Base-by-base conservation (phyloP, 2,329 filamentous ascomycete genomes). In the Apiospora sp. region DNA sequence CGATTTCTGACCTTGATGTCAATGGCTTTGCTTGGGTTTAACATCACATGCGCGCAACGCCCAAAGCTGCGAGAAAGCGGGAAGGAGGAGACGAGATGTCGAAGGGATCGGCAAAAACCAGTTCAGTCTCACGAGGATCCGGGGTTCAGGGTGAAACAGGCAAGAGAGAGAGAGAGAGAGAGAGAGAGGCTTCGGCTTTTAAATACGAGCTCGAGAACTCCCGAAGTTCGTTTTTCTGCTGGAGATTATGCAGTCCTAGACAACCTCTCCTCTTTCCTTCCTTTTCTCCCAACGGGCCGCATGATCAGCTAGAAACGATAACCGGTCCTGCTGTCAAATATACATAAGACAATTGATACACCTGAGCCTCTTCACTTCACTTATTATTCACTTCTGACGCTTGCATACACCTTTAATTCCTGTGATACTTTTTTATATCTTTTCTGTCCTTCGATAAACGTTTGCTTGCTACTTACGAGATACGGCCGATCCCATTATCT, bases 311-410 rank as follows among this genome's bases (percentile, higher is more conserved):
- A 13, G 19, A 24, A 27, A 64, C 58, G 34, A n/a, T 37, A 37
- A 14, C 51, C 51, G 51, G 10, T 30, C 22, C 54, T 61, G 54
- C 54, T 61, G 54, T 61, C 54, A 61, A 22, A 34, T 61, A 61
- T 61, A 61, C 54, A 61, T 61, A 61, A 22, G 37, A 30, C 16
- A 61, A 16, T 5, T 22, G 54, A 7, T 34, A 34, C 30, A 12
- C 30, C 12, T 22, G 54, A 61, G 16, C 30, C 51, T 30, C 24
- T 61, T 30, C 34, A 13, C 49, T 16, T 61, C 27, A 22, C 30
- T 19, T 34, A 19, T 13, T 5, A 19, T 13, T 5, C 19, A 16
- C 13, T 22, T 34, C 3, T 27, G 22, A 22, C 16, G 41, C 58
- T 19, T n/a, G 19, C 34, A 24, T 24, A 37, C 22, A 13, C 34